A percentile compares a stretch with the other conserved stretches of the same genome.
These are phyloP conservation scores for Tetrahymena thermophila DNA, from an alignment of 73 alveolate genomes.

Conservation along the genomic window DNA sequence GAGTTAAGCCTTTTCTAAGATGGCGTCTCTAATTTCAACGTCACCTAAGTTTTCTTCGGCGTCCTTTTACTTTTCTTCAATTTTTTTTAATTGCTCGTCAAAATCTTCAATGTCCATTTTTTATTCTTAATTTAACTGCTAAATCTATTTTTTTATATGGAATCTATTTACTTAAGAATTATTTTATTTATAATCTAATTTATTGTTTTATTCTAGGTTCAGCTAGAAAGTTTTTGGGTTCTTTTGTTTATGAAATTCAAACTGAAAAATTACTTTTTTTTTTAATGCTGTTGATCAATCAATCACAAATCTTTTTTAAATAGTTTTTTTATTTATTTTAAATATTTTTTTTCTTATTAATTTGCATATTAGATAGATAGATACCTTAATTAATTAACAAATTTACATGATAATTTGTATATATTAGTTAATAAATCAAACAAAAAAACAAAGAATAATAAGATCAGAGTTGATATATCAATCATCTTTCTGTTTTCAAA, in stretches of 20 bases:
- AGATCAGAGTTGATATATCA: background rate
- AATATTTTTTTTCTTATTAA: background rate
- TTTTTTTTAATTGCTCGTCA: constrained; percentile 51
- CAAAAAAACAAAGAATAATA: background rate
- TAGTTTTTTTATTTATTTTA: background rate
- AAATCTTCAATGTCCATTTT: constrained; percentile 25
- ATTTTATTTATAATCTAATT: background rate
- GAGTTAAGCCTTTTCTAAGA: constrained; percentile 60
- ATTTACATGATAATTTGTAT: background rate
- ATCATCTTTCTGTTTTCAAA: background rate
- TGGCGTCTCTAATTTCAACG: constrained; percentile 70
- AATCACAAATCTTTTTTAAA: background rate
- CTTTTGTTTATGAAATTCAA: background rate
- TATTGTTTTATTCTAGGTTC: background rate
- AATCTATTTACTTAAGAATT: background rate
- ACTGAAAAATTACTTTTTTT: background rate
- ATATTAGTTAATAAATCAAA: background rate
- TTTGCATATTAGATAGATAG: background rate
- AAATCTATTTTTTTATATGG: background rate
- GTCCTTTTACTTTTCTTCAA: constrained; percentile 53
- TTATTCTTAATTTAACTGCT: background rate
- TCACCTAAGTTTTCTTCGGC: constrained; percentile 55
- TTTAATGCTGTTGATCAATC: background rate
- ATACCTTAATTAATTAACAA: background rate
- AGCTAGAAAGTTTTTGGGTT: background rate